Base-by-base conservation (phyloP, 208 protist species). In the Wallacemonas sp. region DNA sequence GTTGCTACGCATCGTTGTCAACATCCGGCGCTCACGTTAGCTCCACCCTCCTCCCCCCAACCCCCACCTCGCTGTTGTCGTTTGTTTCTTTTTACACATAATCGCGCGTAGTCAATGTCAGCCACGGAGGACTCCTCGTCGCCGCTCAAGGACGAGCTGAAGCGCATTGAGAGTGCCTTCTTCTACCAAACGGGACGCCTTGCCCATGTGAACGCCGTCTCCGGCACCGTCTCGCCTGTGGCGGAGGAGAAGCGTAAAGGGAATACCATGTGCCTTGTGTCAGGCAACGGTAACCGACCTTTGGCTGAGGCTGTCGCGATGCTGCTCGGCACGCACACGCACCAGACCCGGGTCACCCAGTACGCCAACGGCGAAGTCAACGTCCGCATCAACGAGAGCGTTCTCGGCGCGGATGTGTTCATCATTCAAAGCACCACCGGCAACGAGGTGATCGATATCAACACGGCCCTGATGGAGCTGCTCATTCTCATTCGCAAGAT, bases 391-490 rank as follows among this genome's bases (percentile, higher is more conserved):
- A 81, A 90, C 43, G 96, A 98, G 47, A 94, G 83, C 63, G 94
- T 99, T 34, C 85, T 98, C 55, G 97, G 96, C 26, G 82, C 78
- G 23, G 96, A 99, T 79, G 90, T 99, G 33, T 99, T 95, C 78
- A 98, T 99, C 52, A 97, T 99, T 60, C 96, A 99, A 73, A 90
- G 92, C 61, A 98, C 94, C 2, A 97, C 87, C 21, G 87, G 90
- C 46, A 98, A 98, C 63, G 79, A 86, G 44, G 62, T 93, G 14
- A 75, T 94, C 11, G 85, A 97, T 64, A 86, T 98, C 36, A 99
- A 99, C 77, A 95, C 96, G 33, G 81, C 92, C 21, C 75, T 99
- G n/a, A 98, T 99, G 95, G 97, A 99, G 78, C 82, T 98, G 47
- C 78, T 97, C 17, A 78, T 98, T 32, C 90, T 98, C 44, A 92